Evolutionary conservation across 2,329 filamentous ascomycete species (phyloP).

Genomic region (Amauroascus niger): DNA sequence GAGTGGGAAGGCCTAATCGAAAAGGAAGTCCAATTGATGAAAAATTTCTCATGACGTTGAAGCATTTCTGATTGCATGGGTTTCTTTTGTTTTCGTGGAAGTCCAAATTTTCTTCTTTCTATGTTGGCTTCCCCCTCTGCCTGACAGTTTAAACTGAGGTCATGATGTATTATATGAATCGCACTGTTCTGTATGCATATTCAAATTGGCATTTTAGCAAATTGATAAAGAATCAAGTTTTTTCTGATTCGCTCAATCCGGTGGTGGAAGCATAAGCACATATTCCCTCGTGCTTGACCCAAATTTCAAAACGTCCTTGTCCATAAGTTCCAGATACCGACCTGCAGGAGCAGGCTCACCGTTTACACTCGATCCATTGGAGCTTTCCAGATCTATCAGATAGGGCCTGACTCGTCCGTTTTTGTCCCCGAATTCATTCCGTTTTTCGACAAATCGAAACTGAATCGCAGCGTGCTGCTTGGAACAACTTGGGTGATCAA

Average conservation of each 20-base stretch:
- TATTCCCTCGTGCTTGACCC: conserved; percentile 86
- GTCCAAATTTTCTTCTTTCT: background rate
- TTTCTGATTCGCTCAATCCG: conserved; percentile 17
- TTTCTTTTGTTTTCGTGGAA: background rate
- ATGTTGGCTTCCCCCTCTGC: background rate
- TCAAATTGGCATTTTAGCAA: background rate
- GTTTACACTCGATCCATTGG: conserved; percentile 81
- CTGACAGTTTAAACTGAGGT: conserved; percentile 1
- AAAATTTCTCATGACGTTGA: too few relatives aligned
- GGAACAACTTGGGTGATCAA: conserved; percentile 86
- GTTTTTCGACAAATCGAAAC: conserved; percentile 74
- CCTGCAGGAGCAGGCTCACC: conserved; percentile 61
- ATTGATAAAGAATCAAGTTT: background rate
- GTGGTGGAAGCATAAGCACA: conserved; percentile 70
- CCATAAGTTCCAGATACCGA: conserved; percentile 73
- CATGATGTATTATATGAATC: conserved; percentile 10
- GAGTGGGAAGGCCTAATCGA: conserved; percentile 21
- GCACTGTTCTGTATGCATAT: conserved; percentile 3
- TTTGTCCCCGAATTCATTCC: conserved; percentile 78
- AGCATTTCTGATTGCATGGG: conserved; percentile 1
- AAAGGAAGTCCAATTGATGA: too few relatives aligned
- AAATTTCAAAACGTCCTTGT: conserved; percentile 83
- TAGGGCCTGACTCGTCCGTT: conserved; percentile 74
- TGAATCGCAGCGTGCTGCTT: conserved; percentile 95
- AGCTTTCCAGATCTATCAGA: conserved; percentile 84